Base-by-base conservation (phyloP, 352 stramenopile genomes). In the Globisporangium solare region DNA sequence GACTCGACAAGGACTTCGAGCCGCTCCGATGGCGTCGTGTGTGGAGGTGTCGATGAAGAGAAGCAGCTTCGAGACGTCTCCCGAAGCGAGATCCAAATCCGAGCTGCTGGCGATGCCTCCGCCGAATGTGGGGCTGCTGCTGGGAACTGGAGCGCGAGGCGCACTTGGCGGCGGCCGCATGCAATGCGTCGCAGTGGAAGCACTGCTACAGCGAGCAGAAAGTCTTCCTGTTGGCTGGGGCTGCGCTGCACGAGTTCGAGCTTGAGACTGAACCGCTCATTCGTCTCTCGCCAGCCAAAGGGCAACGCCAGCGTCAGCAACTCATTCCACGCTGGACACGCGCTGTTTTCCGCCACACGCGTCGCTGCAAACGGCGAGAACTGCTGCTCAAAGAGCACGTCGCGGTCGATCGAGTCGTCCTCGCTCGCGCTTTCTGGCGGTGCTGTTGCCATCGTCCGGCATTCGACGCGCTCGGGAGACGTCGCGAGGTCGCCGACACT, bases 321-420 rank as follows among this genome's bases (percentile, higher is more conserved):
- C 52, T 93, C 83, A 54, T 90, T 93, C 79, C 79, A 93, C 15
- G 60, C 51, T 11, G 73, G 70, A 6, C 60, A 57, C 14, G 46
- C 41, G 24, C 56, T 69, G 32, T 60, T 51, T 56, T 84, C 74
- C 37, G 77, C 65, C 42, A 92, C 74, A 43, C 83, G 79, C 7
- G 73, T 90, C 7, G 71, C 74, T 2, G 76, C 70, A 51, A 89
- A 93, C 22, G 80, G 75, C n/a, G 75, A 85, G 57, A 69, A 83
- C 14, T 43, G 60, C 40, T 72, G 64, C 6, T 74, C 64, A 61
- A 89, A 91, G 20, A 74, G 58, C 3, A 59, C 41, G 18, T 18
- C 39, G 10, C 10, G 27, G 27, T 10, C 7, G 7, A 35, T 35
- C 3, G n/a, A 15, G 20, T 50, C 17, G 3, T 59, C 53, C 35